Evolutionary conservation across 2,329 filamentous ascomycete species (phyloP), one percentile per base, ranked within the genome.

Genomic region (Fusarium succisae): DNA sequence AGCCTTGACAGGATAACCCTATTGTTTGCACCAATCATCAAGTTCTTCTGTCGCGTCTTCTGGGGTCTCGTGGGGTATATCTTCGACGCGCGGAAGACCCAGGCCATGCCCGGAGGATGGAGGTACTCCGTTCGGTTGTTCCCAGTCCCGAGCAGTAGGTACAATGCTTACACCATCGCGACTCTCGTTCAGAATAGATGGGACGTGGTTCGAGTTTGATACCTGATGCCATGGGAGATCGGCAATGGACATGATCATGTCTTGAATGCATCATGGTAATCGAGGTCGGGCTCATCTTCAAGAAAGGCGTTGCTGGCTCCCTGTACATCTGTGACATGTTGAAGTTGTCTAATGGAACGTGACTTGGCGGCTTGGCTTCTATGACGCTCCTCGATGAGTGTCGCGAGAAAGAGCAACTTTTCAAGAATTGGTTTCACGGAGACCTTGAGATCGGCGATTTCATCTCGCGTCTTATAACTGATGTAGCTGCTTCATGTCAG

Each of bases 271-370:
- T 44, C 6, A 18, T 44, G 41, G 24, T 44, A 44, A 17, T 11
- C 1, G 15, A 0, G 15, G n/a, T 24, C 41, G 0, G 41, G 24
- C 0, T 12, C 1, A 17, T 24, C 41, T 12, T 44, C 14, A 24
- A 4, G 41, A 12, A 43, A 7, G 0, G 4, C 24, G 41, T 24
- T 24, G 15, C 41, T 24, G 0, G 15, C 41, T 6, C 41, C 41
- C 17, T 17, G 41, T 24, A 1, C 14, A 43, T 43, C 14, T 43
- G 22, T 15, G 22, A 4, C 13, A 24, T 24, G 6, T 24, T 24
- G n/a, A 24, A 17, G n/a, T 24, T 6, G 9, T 3, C 6, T 24
- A 0, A 44, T 44, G 1, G 22, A 43, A 17, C 41, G 41, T 44
- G 41, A 24, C 9, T 24, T n/a, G 7, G 41, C n/a, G n/a, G 14